A percentile compares a stretch with the other conserved stretches of the same genome.
These are phyloP conservation scores for Lichenothelia convexa DNA, from an alignment of 495 filamentous ascomycete genomes.

Conservation along the genomic window DNA sequence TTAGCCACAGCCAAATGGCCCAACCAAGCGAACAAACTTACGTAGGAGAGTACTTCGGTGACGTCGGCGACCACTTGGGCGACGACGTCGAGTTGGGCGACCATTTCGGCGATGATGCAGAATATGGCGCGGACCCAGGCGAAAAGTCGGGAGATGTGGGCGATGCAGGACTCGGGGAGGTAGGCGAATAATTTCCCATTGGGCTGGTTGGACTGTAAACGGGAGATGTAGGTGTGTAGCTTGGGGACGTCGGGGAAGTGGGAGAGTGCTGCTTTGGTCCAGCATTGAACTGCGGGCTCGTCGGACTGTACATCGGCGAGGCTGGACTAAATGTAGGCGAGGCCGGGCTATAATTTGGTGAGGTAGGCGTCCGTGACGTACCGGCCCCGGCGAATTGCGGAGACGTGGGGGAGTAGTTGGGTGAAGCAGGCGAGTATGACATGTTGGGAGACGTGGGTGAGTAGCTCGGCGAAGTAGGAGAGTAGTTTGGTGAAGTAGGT, in stretches of 20 bases:
- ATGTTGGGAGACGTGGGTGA: conserved; percentile 52
- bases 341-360: conserved; percentile 31
- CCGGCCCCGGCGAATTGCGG: conserved; percentile 35
- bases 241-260: conserved; percentile 69
- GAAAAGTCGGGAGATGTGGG: conserved; percentile 34
- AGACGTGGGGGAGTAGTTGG: conserved; percentile 41
- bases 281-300: conserved; percentile 24
- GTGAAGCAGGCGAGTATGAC: conserved; percentile 49
- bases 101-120: conserved; percentile 32
- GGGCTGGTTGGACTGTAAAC: neutral
- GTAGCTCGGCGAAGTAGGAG: conserved; percentile 61
- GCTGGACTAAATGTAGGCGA: conserved; percentile 25
- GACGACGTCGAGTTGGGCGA: conserved; percentile 25
- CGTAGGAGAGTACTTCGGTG: conserved; percentile 14
- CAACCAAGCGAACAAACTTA: conserved; percentile 14
- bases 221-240: conserved; percentile 9
- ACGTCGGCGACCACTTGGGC: neutral
- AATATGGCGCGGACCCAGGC: conserved; percentile 27
- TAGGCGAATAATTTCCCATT: conserved; percentile 41
- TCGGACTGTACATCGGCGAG: conserved; percentile 33
- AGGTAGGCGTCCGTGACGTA: conserved; percentile 34
- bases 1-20: too few species aligned
- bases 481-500: conserved; percentile 30
- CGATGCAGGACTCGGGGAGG: conserved; percentile 41
- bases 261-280: conserved; percentile 41